Percentiles rank a stretch among this genome's conserved stretches.
Evolutionary conservation across 495 filamentous ascomycete species (phyloP).

Genomic region (Aspergillus steynii): DNA sequence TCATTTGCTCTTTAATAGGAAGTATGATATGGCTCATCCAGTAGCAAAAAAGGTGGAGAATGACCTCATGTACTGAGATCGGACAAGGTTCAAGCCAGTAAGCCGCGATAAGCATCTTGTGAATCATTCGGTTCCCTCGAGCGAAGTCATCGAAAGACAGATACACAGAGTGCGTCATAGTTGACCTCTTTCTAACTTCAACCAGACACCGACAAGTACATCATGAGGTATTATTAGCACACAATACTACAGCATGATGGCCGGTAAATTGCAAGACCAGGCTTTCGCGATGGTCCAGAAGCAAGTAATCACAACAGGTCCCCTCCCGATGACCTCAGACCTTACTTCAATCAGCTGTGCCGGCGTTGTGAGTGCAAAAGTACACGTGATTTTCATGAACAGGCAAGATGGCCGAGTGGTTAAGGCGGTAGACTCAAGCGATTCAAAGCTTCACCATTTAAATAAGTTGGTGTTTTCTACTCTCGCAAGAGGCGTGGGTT

Average conservation of each 20-base stretch:
- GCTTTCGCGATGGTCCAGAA: neutral
- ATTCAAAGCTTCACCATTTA: too few relatives aligned
- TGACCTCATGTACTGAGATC: neutral
- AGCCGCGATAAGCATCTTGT: conserved; percentile 6
- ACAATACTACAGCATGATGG: neutral
- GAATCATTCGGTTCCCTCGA: neutral
- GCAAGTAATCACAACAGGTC: neutral
- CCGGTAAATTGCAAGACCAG: neutral
- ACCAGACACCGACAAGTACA: neutral
- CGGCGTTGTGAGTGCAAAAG: neutral
- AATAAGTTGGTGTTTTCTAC: too few relatives aligned
- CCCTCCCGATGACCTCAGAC: neutral
- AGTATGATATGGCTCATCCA: too few relatives aligned
- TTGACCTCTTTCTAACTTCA: neutral
- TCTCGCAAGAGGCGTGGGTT: conserved; percentile 16
- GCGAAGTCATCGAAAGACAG: too few relatives aligned
- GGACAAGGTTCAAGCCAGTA: neutral
- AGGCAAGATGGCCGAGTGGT: neutral
- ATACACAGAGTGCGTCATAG: neutral
- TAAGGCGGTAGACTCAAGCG: too few relatives aligned
- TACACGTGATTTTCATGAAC: neutral
- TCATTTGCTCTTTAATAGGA: neutral
- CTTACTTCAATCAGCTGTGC: neutral
- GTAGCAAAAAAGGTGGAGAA: neutral
- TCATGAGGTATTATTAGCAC: neutral